phyloP scores from a whole-genome alignment of 192 early-diverging fungal species.

The Coemansia umbellata region DNA sequence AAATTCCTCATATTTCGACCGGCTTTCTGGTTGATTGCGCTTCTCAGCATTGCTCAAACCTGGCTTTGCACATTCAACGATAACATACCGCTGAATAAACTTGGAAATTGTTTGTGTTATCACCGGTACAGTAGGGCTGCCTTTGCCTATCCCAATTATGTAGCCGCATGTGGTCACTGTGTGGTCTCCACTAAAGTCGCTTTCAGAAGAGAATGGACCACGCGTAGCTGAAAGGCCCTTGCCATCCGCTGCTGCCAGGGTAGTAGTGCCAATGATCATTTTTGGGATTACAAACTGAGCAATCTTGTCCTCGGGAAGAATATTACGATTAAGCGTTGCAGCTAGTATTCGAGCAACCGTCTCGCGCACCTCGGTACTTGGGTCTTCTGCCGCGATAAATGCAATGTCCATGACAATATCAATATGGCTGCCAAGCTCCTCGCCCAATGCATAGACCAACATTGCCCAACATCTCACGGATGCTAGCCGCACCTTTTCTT shows the following conservation, averaged over 20 bases:
- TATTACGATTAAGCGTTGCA: conserved; percentile 22
- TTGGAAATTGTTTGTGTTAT: background rate
- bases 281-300: conserved; percentile 34
- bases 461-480: conserved; percentile 45
- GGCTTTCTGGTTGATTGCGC: background rate
- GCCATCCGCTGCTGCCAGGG: conserved; percentile 34
- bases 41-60: background rate
- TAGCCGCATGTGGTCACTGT: conserved; percentile 29
- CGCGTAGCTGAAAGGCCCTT: conserved; percentile 33
- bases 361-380: conserved; percentile 10
- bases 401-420: conserved; percentile 10
- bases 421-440: conserved; percentile 23
- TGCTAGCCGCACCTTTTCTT: conserved; percentile 17
- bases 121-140: conserved; percentile 24
- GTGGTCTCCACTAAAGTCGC: conserved; percentile 26
- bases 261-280: conserved; percentile 48
- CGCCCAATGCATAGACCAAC: conserved; percentile 42
- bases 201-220: conserved; percentile 41
- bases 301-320: conserved; percentile 11
- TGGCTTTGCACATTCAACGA: background rate
- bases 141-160: conserved; percentile 18
- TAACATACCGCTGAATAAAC: conserved; percentile 9
- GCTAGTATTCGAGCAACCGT: conserved; percentile 26
- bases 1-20: conserved; percentile 2
- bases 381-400: background rate